Evolutionary conservation across 805 yeast genomes (phyloP).

Genomic region (Metschnikowia lochheadii): DNA sequence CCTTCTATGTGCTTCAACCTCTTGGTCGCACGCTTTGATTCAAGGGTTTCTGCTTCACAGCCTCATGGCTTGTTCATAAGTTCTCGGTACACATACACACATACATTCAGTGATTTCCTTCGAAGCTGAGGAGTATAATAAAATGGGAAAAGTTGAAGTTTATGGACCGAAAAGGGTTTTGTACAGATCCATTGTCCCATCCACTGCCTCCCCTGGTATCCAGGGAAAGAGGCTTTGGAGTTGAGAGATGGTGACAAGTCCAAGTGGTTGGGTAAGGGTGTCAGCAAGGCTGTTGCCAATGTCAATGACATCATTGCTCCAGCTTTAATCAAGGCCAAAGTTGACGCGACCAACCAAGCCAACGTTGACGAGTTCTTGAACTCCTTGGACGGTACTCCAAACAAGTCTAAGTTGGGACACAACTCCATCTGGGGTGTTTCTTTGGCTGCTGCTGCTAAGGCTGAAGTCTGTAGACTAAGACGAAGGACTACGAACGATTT

Average conservation of each 20-base stretch:
- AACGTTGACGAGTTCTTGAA: constrained; percentile 82
- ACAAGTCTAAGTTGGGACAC: constrained; percentile 97
- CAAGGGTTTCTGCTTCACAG: too few species aligned
- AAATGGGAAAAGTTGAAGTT: too few species aligned
- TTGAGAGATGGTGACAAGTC: constrained; percentile 97
- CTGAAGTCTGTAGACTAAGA: too few species aligned
- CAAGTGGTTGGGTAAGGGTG: constrained; percentile 99
- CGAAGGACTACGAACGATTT: too few species aligned
- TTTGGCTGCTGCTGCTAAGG: constrained; percentile 93
- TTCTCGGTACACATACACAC: too few species aligned
- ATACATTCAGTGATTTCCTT: too few species aligned
- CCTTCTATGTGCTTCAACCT: too few species aligned
- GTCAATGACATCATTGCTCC: constrained; percentile 95
- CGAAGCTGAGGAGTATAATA: too few species aligned
- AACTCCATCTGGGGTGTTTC: constrained; percentile 98
- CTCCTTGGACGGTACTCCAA: constrained; percentile 91
- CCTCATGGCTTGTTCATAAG: too few species aligned
- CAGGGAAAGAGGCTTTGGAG: constrained; percentile 98
- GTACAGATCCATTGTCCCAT: constrained; percentile 97
- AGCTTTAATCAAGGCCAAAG: constrained; percentile 73
- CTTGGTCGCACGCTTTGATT: too few species aligned
- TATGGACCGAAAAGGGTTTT: constrained; percentile 90
- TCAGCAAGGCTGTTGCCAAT: constrained; percentile 91
- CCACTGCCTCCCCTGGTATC: constrained; percentile 99
- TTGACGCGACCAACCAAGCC: constrained; percentile 83